phyloP scores from a whole-genome alignment of 1,284 basidiomycete species.

The Wallemia mellicola region DNA sequence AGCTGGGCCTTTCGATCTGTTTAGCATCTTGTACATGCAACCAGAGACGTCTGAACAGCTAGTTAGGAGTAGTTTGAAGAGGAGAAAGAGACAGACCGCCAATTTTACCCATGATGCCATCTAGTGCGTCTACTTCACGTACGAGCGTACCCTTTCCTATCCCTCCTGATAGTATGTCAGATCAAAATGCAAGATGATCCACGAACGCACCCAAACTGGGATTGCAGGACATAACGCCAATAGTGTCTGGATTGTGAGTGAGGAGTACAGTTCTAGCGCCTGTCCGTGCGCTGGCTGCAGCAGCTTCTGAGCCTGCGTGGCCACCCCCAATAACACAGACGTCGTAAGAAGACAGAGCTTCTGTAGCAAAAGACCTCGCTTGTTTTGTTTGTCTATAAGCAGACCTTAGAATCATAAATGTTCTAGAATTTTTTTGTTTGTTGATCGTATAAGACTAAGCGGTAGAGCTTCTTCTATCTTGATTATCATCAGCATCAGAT shows the following conservation, averaged over 20 bases:
- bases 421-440: not conserved
- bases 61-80: not conserved
- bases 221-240: constrained; percentile 72
- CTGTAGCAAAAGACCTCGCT: not conserved
- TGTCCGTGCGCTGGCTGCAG: constrained; percentile 47
- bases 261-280: constrained; percentile 49
- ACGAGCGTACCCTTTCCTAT: constrained; percentile 72
- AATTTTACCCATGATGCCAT: constrained; percentile 43
- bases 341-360: constrained; percentile 11
- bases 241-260: constrained; percentile 44
- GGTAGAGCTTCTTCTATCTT: not conserved
- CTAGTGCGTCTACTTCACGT: constrained; percentile 58
- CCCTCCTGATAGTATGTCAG: constrained; percentile 18
- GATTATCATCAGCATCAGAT: not conserved
- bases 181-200: not conserved
- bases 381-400: not conserved
- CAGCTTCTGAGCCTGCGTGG: constrained; percentile 71
- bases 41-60: constrained; percentile 39
- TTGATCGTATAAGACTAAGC: not conserved
- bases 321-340: constrained; percentile 72
- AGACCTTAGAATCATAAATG: not conserved
- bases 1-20: constrained; percentile 55
- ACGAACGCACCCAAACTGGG: constrained; percentile 32
- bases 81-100: constrained; percentile 23
- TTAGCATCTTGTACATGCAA: constrained; percentile 59